A percentile compares a stretch with the other conserved stretches of the same genome.
Evolutionary conservation across 2,329 filamentous ascomycete species (phyloP).

Genomic region (Pseudogymnoascus sp.): DNA sequence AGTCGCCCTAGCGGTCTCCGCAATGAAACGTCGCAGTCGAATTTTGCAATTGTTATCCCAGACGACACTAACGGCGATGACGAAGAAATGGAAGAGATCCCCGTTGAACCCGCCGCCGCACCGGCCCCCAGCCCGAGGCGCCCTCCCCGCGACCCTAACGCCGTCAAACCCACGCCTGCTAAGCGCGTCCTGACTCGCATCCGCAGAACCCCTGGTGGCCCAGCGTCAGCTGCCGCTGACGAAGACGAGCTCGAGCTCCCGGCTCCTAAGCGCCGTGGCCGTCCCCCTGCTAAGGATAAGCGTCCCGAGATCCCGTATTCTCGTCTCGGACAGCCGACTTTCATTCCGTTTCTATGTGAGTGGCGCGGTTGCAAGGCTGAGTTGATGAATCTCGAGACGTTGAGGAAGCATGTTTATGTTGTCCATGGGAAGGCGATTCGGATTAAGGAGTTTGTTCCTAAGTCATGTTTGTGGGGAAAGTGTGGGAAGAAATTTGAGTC

Average conservation of each 20-base stretch:
- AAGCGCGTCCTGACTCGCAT: background rate
- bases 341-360: conserved; percentile 51
- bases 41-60: background rate
- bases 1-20: conserved; percentile 3
- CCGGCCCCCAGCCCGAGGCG: background rate
- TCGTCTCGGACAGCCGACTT: conserved; percentile 32
- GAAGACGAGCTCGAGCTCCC: background rate
- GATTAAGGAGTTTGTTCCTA: background rate
- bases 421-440: conserved; percentile 37
- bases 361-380: conserved; percentile 54
- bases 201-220: background rate
- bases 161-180: background rate
- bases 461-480: conserved; percentile 33
- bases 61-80: background rate
- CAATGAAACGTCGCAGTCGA: background rate
- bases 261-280: background rate
- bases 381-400: conserved; percentile 55
- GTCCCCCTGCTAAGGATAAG: background rate
- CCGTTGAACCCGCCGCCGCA: background rate
- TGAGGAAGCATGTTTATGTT: conserved; percentile 46
- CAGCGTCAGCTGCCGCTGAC: background rate
- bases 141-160: background rate
- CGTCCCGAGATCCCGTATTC: background rate
- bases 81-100: background rate
- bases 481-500: conserved; percentile 28